These are phyloP conservation scores for Pholiota conissans DNA, from an alignment of 768 basidiomycete species.

Conservation along the genomic window DNA sequence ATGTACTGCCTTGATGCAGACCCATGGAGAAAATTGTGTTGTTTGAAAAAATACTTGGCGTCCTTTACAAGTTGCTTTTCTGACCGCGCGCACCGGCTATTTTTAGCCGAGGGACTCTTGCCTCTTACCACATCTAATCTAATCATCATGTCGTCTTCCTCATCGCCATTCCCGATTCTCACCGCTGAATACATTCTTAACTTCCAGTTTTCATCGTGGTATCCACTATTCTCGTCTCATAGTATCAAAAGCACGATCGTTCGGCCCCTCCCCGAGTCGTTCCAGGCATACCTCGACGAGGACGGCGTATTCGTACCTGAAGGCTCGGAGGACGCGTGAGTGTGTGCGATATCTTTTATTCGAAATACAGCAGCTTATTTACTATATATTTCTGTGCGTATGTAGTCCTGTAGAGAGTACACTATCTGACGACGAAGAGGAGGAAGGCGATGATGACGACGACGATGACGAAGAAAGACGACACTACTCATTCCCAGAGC, in stretches of 20 bases:
- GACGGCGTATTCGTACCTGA: constrained; percentile 85
- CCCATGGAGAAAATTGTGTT: too few relatives aligned
- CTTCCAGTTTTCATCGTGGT: constrained; percentile 89
- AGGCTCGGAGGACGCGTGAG: constrained; percentile 79
- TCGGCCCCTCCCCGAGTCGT: constrained; percentile 61
- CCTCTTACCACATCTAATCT: neutral
- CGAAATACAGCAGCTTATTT: neutral
- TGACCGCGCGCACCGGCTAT: too few relatives aligned
- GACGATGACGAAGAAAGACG: constrained; percentile 33
- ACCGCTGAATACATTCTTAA: constrained; percentile 55
- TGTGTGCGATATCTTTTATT: constrained; percentile 48
- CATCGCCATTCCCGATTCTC: constrained; percentile 51
- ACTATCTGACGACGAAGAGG: constrained; percentile 58
- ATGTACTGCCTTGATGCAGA: too few relatives aligned
- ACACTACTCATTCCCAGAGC: constrained; percentile 73
- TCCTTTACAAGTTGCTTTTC: too few relatives aligned
- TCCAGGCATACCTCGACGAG: constrained; percentile 73
- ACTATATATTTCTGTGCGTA: neutral
- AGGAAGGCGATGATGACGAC: constrained; percentile 32
- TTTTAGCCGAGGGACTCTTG: too few relatives aligned
- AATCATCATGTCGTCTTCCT: neutral
- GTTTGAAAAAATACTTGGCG: too few relatives aligned
- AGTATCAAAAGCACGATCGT: constrained; percentile 77
- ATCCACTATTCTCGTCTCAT: constrained; percentile 60
- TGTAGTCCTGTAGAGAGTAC: constrained; percentile 55